Percentiles rank a stretch among this genome's conserved stretches.
phyloP scores from a whole-genome alignment of 2,329 filamentous ascomycete genomes.

The Apiospora rasikravindrae region DNA sequence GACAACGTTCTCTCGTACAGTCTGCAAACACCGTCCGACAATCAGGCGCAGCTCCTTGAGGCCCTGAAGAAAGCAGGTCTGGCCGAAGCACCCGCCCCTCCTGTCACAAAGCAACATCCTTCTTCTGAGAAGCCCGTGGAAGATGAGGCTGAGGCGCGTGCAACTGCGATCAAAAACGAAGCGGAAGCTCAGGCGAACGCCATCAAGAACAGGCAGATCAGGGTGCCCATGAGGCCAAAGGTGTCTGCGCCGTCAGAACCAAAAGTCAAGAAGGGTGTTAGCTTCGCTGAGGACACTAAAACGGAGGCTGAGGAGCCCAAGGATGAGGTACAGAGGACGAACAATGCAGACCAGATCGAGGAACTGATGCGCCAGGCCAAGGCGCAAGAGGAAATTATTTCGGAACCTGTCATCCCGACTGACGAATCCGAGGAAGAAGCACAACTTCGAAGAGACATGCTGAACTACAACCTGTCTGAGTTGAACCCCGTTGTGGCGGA shows the following conservation, averaged over 20 bases:
- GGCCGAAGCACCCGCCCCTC: constrained; percentile 43
- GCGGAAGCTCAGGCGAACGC: not conserved
- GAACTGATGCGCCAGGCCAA: constrained; percentile 62
- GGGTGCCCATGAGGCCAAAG: constrained; percentile 13
- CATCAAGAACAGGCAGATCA: constrained; percentile 6
- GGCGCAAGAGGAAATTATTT: constrained; percentile 56
- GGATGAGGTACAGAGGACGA: constrained; percentile 41
- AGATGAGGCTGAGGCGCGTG: not conserved
- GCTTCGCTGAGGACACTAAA: constrained; percentile 67
- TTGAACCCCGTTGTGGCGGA: constrained; percentile 92
- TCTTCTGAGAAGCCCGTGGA: not conserved
- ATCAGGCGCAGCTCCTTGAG: constrained; percentile 71
- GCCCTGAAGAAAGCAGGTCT: constrained; percentile 79
- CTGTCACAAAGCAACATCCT: not conserved
- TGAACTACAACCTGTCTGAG: constrained; percentile 86
- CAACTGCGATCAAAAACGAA: constrained; percentile 8
- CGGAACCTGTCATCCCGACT: constrained; percentile 66
- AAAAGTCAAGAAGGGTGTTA: constrained; percentile 59
- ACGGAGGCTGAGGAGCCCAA: constrained; percentile 31
- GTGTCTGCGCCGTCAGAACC: constrained; percentile 12
- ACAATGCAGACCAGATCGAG: constrained; percentile 55
- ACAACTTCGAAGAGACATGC: constrained; percentile 82
- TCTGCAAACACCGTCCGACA: constrained; percentile 69
- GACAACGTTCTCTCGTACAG: constrained; percentile 78
- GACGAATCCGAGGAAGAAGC: constrained; percentile 84